A percentile compares a stretch with the other conserved stretches of the same genome.
These are phyloP conservation scores for Pichia sp. DNA, from an alignment of 1,139 yeast species.

Conservation along the genomic window DNA sequence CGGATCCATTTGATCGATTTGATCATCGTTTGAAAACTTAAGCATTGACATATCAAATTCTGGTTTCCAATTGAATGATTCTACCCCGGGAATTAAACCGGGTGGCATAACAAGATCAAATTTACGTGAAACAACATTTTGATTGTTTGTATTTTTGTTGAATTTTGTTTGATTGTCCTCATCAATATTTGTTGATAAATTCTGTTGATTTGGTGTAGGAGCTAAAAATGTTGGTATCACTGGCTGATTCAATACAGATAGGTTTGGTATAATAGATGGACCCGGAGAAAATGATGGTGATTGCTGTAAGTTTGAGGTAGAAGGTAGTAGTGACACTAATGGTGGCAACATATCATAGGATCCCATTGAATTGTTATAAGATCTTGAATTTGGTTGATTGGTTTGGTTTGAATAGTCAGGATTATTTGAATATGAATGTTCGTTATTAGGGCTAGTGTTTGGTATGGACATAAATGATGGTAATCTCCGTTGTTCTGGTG, in stretches of 20 bases:
- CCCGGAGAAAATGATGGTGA: background rate
- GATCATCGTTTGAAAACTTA: background rate
- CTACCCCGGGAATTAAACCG: slow-evolving; percentile 2
- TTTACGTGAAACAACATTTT: background rate
- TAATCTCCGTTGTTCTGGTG: background rate
- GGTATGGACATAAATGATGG: background rate
- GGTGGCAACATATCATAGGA: background rate
- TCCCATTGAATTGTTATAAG: background rate
- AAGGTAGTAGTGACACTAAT: background rate
- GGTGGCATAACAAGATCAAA: slow-evolving; percentile 10
- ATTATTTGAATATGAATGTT: background rate
- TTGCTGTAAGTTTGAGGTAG: background rate
- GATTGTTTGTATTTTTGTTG: background rate
- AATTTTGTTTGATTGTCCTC: background rate
- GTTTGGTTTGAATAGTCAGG: background rate
- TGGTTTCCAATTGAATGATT: slow-evolving; percentile 4
- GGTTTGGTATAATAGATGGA: background rate
- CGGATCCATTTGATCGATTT: background rate
- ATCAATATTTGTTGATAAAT: background rate
- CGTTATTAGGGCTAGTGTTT: background rate
- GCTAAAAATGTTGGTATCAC: background rate
- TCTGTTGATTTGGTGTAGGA: background rate
- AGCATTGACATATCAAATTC: slow-evolving; percentile 9
- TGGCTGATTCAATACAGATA: background rate
- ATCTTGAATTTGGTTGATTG: background rate